These are phyloP conservation scores for Penicillium paradoxum DNA, from an alignment of 495 filamentous ascomycete genomes.

Conservation along the genomic window DNA sequence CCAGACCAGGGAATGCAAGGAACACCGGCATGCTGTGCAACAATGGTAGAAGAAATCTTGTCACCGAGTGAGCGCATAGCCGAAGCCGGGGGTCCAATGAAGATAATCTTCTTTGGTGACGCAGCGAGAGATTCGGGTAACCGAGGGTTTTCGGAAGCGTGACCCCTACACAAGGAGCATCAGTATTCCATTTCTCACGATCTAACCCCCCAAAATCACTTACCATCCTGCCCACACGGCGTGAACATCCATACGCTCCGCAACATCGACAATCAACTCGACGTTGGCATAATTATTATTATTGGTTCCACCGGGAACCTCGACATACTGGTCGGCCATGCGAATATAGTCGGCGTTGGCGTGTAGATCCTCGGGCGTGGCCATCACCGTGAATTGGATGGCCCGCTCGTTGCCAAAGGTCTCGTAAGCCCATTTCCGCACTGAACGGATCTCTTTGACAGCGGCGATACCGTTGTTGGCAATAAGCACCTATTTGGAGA, in stretches of 20 bases:
- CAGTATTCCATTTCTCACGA: background rate
- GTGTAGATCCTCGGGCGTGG: constrained; percentile 95
- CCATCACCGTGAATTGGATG: constrained; percentile 99
- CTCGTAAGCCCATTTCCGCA: constrained; percentile 99
- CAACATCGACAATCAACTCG: constrained; percentile 97
- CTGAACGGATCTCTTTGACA: constrained; percentile 97
- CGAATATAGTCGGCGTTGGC: constrained; percentile 99
- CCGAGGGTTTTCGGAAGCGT: constrained; percentile 97
- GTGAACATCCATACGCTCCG: constrained; percentile 97
- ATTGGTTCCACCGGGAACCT: constrained; percentile 97
- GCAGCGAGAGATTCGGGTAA: constrained; percentile 92
- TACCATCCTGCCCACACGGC: constrained; percentile 99
- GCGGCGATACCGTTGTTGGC: constrained; percentile 99
- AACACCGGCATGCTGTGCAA: constrained; percentile 93
- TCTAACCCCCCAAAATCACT: constrained; percentile 23
- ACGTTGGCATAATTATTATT: constrained; percentile 99
- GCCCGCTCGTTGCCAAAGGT: constrained; percentile 96
- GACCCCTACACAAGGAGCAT: constrained; percentile 58
- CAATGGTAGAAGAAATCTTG: constrained; percentile 99
- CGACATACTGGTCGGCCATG: constrained; percentile 99
- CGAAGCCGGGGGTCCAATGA: constrained; percentile 95
- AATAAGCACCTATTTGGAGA: constrained; percentile 75
- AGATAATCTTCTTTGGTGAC: constrained; percentile 96
- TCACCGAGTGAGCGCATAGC: constrained; percentile 98
- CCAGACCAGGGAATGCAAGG: constrained; percentile 99